These are phyloP conservation scores for Plasmodium knowlesi DNA, from an alignment of 169 alveolate species.

Conservation along the genomic window DNA sequence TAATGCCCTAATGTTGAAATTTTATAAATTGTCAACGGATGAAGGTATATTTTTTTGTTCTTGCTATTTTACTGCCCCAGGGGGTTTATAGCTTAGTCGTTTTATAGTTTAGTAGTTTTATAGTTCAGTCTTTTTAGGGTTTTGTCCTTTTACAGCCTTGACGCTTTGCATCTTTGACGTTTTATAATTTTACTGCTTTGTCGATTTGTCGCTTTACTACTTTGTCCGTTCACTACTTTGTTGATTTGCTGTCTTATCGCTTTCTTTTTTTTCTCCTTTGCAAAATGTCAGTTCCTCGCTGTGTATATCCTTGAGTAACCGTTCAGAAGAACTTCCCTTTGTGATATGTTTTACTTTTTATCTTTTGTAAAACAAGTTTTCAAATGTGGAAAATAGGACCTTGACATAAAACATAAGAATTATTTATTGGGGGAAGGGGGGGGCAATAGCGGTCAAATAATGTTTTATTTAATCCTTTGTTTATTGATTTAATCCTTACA, in stretches of 20 bases:
- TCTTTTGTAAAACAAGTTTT: background rate
- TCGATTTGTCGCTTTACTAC: background rate
- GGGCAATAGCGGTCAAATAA: background rate
- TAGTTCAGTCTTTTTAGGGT: background rate
- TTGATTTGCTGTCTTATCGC: background rate
- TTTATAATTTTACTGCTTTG: background rate
- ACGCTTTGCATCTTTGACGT: background rate
- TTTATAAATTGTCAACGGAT: background rate
- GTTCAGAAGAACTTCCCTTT: background rate
- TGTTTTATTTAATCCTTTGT: background rate
- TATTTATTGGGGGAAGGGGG: background rate
- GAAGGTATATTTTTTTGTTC: background rate
- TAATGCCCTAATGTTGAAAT: background rate
- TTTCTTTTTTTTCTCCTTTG: background rate
- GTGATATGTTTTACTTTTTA: background rate
- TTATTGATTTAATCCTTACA: background rate
- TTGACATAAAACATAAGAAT: background rate
- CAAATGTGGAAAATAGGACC: background rate
- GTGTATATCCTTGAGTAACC: background rate
- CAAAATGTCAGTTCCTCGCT: background rate
- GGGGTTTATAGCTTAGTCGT: background rate
- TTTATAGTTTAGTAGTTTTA: background rate
- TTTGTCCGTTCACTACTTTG: background rate
- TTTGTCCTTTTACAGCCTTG: background rate
- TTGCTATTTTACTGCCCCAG: background rate